A percentile compares a stretch with the other conserved stretches of the same genome.
These are phyloP conservation scores for Blastomyces gilchristii DNA, from an alignment of 2,329 filamentous ascomycete genomes.

Conservation along the genomic window DNA sequence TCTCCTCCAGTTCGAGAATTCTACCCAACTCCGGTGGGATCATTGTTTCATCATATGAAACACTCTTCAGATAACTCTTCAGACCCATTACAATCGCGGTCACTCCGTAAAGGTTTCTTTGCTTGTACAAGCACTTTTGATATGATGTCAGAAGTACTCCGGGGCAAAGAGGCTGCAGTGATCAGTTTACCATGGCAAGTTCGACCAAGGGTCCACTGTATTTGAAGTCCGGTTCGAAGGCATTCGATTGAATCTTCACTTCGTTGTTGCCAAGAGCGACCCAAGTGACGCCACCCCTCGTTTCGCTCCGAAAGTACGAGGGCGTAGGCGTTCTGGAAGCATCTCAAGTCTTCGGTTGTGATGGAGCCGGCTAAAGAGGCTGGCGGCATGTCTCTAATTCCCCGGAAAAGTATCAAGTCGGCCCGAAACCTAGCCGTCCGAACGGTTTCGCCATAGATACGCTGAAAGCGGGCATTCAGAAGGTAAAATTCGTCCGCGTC, in stretches of 20 bases:
- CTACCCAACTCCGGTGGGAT: background rate
- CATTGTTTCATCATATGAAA: too few species aligned
- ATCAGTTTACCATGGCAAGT: background rate
- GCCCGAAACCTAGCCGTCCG: background rate
- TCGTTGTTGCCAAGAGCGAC: background rate
- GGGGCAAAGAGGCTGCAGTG: background rate
- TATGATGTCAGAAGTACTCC: slow-evolving; percentile 1
- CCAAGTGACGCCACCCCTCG: background rate
- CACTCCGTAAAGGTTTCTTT: background rate
- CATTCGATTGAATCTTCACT: background rate
- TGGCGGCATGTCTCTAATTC: background rate
- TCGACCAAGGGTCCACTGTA: background rate
- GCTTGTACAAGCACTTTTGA: slow-evolving; percentile 1
- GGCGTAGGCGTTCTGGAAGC: background rate
- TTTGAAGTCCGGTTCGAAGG: background rate
- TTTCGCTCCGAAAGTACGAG: background rate
- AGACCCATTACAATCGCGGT: background rate
- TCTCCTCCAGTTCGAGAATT: background rate
- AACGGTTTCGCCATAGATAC: background rate
- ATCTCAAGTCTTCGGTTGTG: background rate
- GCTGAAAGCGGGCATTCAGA: background rate
- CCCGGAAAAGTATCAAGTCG: background rate
- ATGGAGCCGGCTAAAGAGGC: background rate
- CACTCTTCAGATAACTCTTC: too few species aligned
- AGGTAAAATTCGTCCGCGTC: background rate